A percentile compares a stretch with the other conserved stretches of the same genome.
phyloP scores from a whole-genome alignment of 2,329 filamentous ascomycete species.

The Exophiala aquamarina region DNA sequence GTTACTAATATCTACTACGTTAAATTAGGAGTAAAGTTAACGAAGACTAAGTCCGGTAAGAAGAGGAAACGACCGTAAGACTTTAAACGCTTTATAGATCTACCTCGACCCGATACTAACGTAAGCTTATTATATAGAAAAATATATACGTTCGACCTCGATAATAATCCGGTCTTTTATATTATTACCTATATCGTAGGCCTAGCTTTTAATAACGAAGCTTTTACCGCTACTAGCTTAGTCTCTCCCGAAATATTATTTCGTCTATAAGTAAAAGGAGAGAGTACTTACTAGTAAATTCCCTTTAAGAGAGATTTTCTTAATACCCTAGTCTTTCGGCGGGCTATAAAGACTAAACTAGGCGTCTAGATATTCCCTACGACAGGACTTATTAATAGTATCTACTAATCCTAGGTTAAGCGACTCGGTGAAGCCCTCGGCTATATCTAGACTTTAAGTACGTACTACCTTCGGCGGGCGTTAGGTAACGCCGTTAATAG shows the following conservation, averaged over 20 bases:
- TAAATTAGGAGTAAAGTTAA: conserved; percentile 8
- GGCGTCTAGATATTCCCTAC: conserved; percentile 1
- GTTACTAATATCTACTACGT: conserved; percentile 10
- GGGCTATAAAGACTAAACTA: conserved; percentile 1
- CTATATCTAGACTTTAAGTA: conserved; percentile 4
- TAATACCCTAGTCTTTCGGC: conserved; percentile 3
- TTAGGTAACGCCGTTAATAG: conserved; percentile 7
- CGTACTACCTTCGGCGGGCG: conserved; percentile 4
- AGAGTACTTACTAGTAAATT: conserved; percentile 4
- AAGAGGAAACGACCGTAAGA: conserved; percentile 16
- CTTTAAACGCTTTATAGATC: background rate
- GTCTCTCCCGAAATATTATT: conserved; percentile 3
- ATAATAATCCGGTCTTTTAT: conserved; percentile 16
- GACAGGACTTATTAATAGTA: background rate
- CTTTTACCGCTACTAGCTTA: conserved; percentile 6
- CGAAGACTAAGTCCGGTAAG: conserved; percentile 14
- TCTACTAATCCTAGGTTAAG: conserved; percentile 7
- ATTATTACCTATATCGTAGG: conserved; percentile 16
- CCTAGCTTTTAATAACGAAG: conserved; percentile 12
- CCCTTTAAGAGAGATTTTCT: conserved; percentile 4
- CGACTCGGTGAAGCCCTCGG: conserved; percentile 5
- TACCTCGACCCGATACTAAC: background rate
- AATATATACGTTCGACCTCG: conserved; percentile 4
- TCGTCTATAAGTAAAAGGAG: background rate
- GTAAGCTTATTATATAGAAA: background rate